These are phyloP conservation scores for Colletotrichum navitas DNA, from an alignment of 2,329 filamentous ascomycete species.

Conservation along the genomic window DNA sequence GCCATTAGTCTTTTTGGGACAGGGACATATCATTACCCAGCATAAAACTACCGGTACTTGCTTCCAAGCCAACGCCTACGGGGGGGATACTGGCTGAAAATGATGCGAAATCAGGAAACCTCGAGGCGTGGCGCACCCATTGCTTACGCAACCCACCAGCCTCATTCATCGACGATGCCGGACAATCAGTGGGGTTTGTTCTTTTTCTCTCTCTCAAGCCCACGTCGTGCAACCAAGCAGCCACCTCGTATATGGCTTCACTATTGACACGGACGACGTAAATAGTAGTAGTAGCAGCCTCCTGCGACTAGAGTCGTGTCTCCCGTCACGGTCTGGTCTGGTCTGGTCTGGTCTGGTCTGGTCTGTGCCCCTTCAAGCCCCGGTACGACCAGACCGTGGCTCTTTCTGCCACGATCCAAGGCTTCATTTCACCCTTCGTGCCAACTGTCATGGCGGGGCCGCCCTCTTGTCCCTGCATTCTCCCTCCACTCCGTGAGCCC, in stretches of 20 bases:
- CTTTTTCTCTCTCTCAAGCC: background rate
- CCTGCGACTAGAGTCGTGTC: conserved; percentile 8
- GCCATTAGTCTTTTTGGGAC: conserved; percentile 16
- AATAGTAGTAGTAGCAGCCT: background rate
- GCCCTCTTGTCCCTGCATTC: conserved; percentile 7
- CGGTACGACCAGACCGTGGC: background rate
- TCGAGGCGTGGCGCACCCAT: conserved; percentile 15
- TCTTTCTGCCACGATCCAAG: conserved; percentile 24
- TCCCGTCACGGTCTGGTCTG: background rate
- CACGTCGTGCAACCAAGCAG: conserved; percentile 16
- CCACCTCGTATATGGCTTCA: conserved; percentile 10
- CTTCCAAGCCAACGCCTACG: background rate
- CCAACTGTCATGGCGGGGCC: conserved; percentile 26
- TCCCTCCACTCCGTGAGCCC: background rate
- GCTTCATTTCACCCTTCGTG: conserved; percentile 31
- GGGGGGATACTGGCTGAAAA: background rate
- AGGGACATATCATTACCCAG: conserved; percentile 20
- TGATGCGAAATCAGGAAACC: background rate
- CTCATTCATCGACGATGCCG: conserved; percentile 17
- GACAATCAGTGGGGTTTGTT: background rate
- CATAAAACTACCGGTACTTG: conserved; percentile 1
- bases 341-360: background rate
- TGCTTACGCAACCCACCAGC: conserved; percentile 27
- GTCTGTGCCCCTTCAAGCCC: background rate
- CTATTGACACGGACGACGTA: conserved; percentile 11